Evolutionary conservation across 352 stramenopile species (phyloP), one percentile per base, ranked within the genome.

Genomic region (Blastocystis sp.): DNA sequence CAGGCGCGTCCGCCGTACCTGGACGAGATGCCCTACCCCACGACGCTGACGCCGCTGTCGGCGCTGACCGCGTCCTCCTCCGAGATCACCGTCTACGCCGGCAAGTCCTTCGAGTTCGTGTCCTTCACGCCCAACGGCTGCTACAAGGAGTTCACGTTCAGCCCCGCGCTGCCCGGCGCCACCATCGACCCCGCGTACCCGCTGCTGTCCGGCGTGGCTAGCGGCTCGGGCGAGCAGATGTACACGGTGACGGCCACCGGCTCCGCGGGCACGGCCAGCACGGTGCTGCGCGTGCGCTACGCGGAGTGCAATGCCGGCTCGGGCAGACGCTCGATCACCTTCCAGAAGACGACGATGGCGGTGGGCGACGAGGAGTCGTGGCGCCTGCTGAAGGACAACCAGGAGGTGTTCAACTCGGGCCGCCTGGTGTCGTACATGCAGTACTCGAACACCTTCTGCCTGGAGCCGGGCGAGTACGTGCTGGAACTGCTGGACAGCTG

Each of bases 401-500:
- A 62, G 56, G 52, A 67, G 56, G 9, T 66, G 74, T 84, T 69
- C 61, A 53, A 53, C 34, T 67, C 45, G 11, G 74, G 74, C 48
- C 45, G 38, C 4, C 53, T 84, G n/a, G 59, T 23, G 7, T 52
- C 66, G 41, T 76, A 41, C n/a, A 48, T 48, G 9, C 41, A 66
- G 59, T 84, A 84, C 61, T 84, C 61, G 56, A 21, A 74, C 23
- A 74, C 64, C 5, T 74, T 74, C 64, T 88, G 78, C 76, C 40
- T 88, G 67, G 45, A 53, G 45, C 64, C 64, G 38, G 78, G 78
- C n/a, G 53, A 61, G 10, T 88, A 88, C 28, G 2, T 41, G 2
- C 21, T 88, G 14, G 67, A 62, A 10, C 60, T 88, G 52, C 62
- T 59, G 38, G 78, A 88, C n/a, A 62, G 19, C 7, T 88, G 45